Evolutionary conservation across 2,329 filamentous ascomycete species (phyloP), one percentile per base, ranked within the genome.

Genomic region (Aspergillus ibericus): DNA sequence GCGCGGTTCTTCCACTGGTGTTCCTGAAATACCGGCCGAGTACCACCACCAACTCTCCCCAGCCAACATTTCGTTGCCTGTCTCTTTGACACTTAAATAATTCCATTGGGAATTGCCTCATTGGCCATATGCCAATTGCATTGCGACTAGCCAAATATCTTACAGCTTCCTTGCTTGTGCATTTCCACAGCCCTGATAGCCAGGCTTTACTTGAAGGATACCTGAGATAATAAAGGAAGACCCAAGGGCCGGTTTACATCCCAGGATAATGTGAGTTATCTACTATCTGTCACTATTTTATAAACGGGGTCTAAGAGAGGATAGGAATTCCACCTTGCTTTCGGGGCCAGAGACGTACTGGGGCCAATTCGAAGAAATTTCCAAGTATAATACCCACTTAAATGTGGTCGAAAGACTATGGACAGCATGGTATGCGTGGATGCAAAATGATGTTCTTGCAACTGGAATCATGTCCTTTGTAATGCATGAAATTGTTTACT

Each of bases 381-480:
- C 84, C 25, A 83, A 85, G 66, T 85, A 85, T 83, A 95, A 96
- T 84, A 85, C 96, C 58, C 86, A 92, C 67, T 87, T 99, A 72
- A 97, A 92, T 78, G 83, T 91, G 64, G 81, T 88, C 71, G 95
- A 99, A 83, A 88, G 88, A 72, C 82, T 96, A 66, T 99, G 95
- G 95, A 89, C 91, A 78, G 88, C 92, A 40, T 98, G 92, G 93
- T 99, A 99, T 77, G 85, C 93, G 15, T 99, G 88, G 84, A 96
- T 98, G 89, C 91, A 96, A 77, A 99, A 99, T 76, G 95, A 99
- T 79, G 88, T 90, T 55, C 87, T 99, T 62, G 95, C 95, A 59
- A 99, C 95, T 3, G 95, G 95, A 61, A 95, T 99, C 81, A 89
- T 98, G 90, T 96, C 92, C 70, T 99, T 99, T 77, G 79, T 89